Percentiles rank a stretch among this genome's conserved stretches.
These are phyloP conservation scores for Cyberlindnera suaveolens DNA, from an alignment of 805 yeast species.

Conservation along the genomic window DNA sequence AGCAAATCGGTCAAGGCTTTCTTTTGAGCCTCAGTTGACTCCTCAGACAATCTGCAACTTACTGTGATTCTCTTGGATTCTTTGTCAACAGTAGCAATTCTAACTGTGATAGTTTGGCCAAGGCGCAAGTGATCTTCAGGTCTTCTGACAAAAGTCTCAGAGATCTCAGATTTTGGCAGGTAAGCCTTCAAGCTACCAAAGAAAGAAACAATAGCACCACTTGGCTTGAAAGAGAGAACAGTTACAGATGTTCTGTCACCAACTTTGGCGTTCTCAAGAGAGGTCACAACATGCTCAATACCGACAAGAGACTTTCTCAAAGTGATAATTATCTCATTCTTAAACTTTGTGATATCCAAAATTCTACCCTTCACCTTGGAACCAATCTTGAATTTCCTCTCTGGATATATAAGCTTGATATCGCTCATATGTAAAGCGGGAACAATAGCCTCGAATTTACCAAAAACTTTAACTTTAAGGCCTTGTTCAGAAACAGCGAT, in stretches of 20 bases:
- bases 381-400: conserved; percentile 85
- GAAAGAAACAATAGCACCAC: conserved; percentile 81
- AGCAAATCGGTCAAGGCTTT: conserved; percentile 39
- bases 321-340: conserved; percentile 54
- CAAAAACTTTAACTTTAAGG: conserved; percentile 57
- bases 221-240: conserved; percentile 60
- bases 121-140: conserved; percentile 73
- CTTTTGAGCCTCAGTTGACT: conserved; percentile 40
- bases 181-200: conserved; percentile 75
- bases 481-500: conserved; percentile 56
- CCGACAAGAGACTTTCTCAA: conserved; percentile 80
- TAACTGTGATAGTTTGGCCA: conserved; percentile 80
- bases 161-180: conserved; percentile 81
- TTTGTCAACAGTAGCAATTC: conserved; percentile 51
- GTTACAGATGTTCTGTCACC: conserved; percentile 62
- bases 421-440: conserved; percentile 78
- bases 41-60: conserved; percentile 64
- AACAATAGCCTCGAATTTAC: conserved; percentile 68
- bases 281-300: conserved; percentile 30
- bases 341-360: conserved; percentile 38
- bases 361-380: conserved; percentile 73
- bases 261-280: conserved; percentile 49
- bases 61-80: conserved; percentile 54
- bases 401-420: conserved; percentile 78
- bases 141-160: conserved; percentile 76